Percentiles rank a stretch among this genome's conserved stretches.
Conservation (phyloP, 2,329 filamentous ascomycete species). For the Talaromyces sp. region DNA sequence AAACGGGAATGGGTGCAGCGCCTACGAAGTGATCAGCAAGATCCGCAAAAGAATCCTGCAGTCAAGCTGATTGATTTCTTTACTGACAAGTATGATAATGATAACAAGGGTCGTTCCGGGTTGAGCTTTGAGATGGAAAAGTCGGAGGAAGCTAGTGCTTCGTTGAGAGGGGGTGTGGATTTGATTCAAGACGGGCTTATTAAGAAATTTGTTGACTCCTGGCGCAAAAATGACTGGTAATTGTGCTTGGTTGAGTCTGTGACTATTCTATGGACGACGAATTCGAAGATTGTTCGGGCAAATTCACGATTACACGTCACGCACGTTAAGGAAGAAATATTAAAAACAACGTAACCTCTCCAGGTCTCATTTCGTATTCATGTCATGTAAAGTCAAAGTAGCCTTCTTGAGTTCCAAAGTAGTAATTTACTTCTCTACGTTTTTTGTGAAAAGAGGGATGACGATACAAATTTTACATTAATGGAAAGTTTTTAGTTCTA, state of each 20-base stretch:
- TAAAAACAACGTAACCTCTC: too few species aligned
- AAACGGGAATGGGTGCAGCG: neutral
- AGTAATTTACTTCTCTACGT: neutral
- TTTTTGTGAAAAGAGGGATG: too few species aligned
- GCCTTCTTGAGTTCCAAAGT: too few species aligned
- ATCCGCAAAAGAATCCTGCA: neutral
- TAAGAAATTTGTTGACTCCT: neutral
- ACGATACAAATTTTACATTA: neutral
- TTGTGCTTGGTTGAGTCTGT: neutral
- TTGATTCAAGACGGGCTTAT: neutral
- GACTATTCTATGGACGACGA: neutral
- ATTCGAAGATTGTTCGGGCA: neutral
- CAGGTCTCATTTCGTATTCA: too few species aligned
- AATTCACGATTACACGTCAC: too few species aligned
- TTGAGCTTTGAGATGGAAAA: neutral
- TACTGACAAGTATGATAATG: neutral
- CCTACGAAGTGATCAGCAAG: neutral
- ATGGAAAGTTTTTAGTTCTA: neutral
- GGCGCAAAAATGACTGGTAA: neutral
- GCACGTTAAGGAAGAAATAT: too few species aligned
- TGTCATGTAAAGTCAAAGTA: too few species aligned
- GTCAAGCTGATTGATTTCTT: neutral
- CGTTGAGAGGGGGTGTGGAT: neutral
- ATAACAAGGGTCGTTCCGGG: neutral
- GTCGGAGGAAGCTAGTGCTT: neutral